Base-by-base conservation (phyloP, 2,329 filamentous ascomycete genomes). In the Beauveria rudraprayagi region DNA sequence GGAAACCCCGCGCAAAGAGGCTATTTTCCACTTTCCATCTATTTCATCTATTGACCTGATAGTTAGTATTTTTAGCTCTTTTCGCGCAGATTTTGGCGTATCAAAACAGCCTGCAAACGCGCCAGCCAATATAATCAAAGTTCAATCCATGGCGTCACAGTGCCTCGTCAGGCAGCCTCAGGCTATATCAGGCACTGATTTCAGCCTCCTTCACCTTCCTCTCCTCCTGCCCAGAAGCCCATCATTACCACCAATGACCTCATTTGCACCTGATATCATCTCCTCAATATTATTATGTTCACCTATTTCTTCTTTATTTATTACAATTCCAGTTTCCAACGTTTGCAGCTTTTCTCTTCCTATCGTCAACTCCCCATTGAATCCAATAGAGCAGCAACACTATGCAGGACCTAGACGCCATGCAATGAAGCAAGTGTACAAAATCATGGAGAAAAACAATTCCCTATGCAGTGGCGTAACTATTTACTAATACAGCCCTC, bases 401-500 rank as follows among this genome's bases (percentile, higher is more conserved):
- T 44, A 57, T 28, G 43, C 16, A 28, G n/a, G 37, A 40, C 56
- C 30, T 41, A 28, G 28, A 52, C 56, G 56, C 56, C 56, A 53
- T 46, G 48, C 48, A 60, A 60, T 46, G 46, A 60, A 52, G 24
- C 9, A 61, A 44, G 24, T 22, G 46, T 5, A 55, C 16, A 55
- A 55, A 50, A 40, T 37, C 24, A 52, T 7, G 4, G 10, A 22
- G 41, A 19, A 22, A 61, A 47, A 28, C 34, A n/a, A 10, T 16
- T 26, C 48, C 55, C 5, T 22, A 17, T 14, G 26, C 30, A 28
- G 44, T 40, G 40, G 56, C 37, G 16, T 61, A 34, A 24, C 19
- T 59, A 43, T 17, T 53, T 41, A 46, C 24, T 51, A 56, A 53
- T 61, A 61, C 59, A 61, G 24, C 44, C 56, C 54, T 52, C 11